phyloP scores from a whole-genome alignment of 176 grass and related monocot species.

The Microstegium vimineum region DNA sequence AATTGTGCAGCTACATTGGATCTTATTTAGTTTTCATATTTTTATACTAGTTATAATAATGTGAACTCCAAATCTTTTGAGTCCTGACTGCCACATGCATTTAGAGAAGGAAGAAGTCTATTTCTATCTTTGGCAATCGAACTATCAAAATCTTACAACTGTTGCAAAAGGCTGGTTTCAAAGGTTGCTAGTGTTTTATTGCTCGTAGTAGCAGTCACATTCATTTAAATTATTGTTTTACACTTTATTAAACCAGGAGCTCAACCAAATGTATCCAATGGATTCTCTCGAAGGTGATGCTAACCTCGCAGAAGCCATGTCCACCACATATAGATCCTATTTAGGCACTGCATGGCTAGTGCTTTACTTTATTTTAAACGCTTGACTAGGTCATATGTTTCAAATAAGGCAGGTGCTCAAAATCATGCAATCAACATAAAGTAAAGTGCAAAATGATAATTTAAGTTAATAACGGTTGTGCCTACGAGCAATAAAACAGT shows the following conservation, averaged over 20 bases:
- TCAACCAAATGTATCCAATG: neutral
- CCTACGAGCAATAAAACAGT: neutral
- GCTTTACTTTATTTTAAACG: neutral
- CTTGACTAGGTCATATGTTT: neutral
- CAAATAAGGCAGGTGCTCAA: too few relatives aligned
- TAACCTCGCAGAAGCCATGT: neutral
- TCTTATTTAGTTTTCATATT: slow-evolving; percentile 2
- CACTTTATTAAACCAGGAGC: neutral
- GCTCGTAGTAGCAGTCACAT: neutral
- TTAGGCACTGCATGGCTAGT: neutral
- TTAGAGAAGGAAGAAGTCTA: neutral
- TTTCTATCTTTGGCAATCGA: neutral
- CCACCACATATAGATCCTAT: neutral
- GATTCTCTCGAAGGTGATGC: neutral
- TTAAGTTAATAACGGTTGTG: neutral
- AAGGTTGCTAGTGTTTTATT: neutral
- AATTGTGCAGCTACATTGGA: neutral
- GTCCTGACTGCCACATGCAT: slow-evolving; percentile 4
- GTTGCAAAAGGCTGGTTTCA: neutral
- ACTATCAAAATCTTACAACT: neutral
- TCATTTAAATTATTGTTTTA: neutral
- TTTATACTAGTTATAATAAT: slow-evolving; percentile 10
- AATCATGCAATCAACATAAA: too few relatives aligned
- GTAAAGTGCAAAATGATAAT: neutral
- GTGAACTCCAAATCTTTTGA: neutral